A percentile compares a stretch with the other conserved stretches of the same genome.
These are phyloP conservation scores for Candida sonorensis DNA, from an alignment of 805 yeast species.

Conservation along the genomic window DNA sequence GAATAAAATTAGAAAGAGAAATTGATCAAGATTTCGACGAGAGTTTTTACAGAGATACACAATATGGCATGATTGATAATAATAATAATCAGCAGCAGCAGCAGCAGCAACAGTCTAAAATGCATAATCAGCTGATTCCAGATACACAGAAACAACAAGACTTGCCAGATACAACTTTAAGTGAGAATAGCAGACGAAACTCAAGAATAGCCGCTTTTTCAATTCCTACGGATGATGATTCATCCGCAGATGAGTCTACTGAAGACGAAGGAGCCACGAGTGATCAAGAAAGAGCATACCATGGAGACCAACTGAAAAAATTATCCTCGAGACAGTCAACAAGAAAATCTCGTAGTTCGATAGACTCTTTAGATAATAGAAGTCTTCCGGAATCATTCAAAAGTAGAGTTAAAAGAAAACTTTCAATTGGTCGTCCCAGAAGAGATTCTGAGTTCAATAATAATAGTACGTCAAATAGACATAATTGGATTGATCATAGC, in stretches of 20 bases:
- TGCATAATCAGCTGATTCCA: neutral
- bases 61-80: conserved; percentile 2
- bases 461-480: too few relatives aligned
- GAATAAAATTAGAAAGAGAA: conserved; percentile 10
- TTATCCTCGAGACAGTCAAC: neutral
- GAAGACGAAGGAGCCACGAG: conserved; percentile 4
- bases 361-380: neutral
- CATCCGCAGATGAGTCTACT: conserved; percentile 8
- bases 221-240: neutral
- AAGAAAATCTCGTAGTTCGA: neutral
- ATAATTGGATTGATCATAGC: too few relatives aligned
- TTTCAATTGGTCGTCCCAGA: conserved; percentile 8
- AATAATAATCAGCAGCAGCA: neutral
- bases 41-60: conserved; percentile 21
- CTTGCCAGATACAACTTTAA: too few relatives aligned
- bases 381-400: conserved; percentile 5
- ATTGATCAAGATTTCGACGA: conserved; percentile 28
- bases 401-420: conserved; percentile 11
- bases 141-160: too few relatives aligned
- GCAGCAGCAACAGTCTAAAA: neutral
- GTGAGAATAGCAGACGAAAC: too few relatives aligned
- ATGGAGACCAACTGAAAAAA: neutral
- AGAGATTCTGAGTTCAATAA: conserved; percentile 1
- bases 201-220: neutral
- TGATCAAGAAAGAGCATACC: neutral